Percentiles rank a stretch among this genome's conserved stretches.
Evolutionary conservation across 1,284 basidiomycete genomes (phyloP).

Genomic region (Malassezia yamatoensis): DNA sequence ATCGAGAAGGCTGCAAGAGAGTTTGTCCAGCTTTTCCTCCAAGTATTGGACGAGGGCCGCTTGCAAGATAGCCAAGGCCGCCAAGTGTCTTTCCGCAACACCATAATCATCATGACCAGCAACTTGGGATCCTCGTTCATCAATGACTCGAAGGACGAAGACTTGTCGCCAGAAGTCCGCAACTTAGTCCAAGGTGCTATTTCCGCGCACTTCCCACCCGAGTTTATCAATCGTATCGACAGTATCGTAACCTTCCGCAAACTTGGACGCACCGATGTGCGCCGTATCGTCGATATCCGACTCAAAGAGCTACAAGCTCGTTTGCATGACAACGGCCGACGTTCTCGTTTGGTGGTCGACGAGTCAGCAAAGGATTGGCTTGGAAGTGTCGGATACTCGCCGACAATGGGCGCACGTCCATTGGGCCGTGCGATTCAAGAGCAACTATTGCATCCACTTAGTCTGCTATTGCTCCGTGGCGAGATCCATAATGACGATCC

Average conservation of each 20-base stretch:
- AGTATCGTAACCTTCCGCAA: slow-evolving; percentile 55
- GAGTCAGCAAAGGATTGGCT: slow-evolving; percentile 70
- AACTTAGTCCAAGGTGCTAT: slow-evolving; percentile 52
- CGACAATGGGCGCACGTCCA: slow-evolving; percentile 60
- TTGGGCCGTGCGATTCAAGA: slow-evolving; percentile 83
- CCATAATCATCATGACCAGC: slow-evolving; percentile 51
- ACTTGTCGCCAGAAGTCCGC: slow-evolving; percentile 50
- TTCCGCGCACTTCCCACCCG: slow-evolving; percentile 53
- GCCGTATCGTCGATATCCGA: slow-evolving; percentile 53
- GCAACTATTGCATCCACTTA: slow-evolving; percentile 84
- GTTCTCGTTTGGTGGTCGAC: slow-evolving; percentile 69
- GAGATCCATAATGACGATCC: slow-evolving; percentile 69
- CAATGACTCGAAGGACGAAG: slow-evolving; percentile 51
- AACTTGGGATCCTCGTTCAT: slow-evolving; percentile 54
- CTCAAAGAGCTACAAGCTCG: slow-evolving; percentile 60
- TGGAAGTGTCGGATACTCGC: slow-evolving; percentile 52
- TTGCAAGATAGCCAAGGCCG: slow-evolving; percentile 56
- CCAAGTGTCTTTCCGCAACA: slow-evolving; percentile 45
- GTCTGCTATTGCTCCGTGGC: slow-evolving; percentile 73
- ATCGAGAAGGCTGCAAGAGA: slow-evolving; percentile 69
- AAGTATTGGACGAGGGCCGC: slow-evolving; percentile 79
- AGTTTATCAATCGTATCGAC: slow-evolving; percentile 54
- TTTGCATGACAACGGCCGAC: slow-evolving; percentile 61
- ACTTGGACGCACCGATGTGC: slow-evolving; percentile 52
- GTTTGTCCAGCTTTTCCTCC: slow-evolving; percentile 77